These are phyloP conservation scores for Periconia digitata DNA, from an alignment of 2,329 filamentous ascomycete species.

Conservation along the genomic window DNA sequence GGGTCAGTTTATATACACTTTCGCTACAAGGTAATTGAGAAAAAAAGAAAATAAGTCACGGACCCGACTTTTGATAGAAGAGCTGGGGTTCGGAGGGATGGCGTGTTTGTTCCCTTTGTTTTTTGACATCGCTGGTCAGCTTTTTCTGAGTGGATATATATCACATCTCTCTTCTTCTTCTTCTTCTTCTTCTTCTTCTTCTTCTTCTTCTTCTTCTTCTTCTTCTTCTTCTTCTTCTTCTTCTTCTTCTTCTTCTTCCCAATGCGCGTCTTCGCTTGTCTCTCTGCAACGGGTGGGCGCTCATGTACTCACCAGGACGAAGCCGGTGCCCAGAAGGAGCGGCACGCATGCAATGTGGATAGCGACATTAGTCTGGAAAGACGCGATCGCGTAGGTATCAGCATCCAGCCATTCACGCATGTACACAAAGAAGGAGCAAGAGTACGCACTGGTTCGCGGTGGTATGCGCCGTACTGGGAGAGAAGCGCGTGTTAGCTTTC, in stretches of 20 bases:
- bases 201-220: not conserved
- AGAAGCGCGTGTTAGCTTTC: not conserved
- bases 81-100: conserved; percentile 41
- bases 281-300: too few species aligned
- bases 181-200: not conserved
- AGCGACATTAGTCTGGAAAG: conserved; percentile 67
- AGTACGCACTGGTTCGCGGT: conserved; percentile 66
- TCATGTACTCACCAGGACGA: conserved; percentile 65
- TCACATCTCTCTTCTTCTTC: too few species aligned
- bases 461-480: conserved; percentile 83
- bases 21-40: not conserved
- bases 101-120: conserved; percentile 57
- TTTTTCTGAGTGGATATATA: too few species aligned
- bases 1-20: not conserved
- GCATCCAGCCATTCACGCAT: too few species aligned
- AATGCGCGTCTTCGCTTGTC: too few species aligned
- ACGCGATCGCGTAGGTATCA: too few species aligned
- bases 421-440: too few species aligned
- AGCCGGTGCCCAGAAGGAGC: conserved; percentile 68
- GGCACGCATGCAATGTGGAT: conserved; percentile 83
- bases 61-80: conserved; percentile 17
- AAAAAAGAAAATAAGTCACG: not conserved
- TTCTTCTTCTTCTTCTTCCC: too few species aligned
- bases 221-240: too few species aligned
- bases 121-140: not conserved